Evolutionary conservation across 2,329 filamentous ascomycete genomes (phyloP).

Genomic region (Sphaerulina vaccinii): DNA sequence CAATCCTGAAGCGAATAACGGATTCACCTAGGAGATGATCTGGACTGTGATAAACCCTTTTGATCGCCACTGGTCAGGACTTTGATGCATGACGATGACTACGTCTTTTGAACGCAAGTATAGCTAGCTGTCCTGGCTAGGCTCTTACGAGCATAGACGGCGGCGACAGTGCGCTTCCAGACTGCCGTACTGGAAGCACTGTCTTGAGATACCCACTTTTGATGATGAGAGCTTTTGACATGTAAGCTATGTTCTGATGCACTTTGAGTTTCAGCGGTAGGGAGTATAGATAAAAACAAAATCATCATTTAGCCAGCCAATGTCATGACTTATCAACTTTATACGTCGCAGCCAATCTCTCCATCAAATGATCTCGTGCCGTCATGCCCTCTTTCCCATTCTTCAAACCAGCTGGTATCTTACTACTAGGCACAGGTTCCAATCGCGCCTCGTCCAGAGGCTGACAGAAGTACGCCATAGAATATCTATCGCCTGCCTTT

Average conservation of each 20-base stretch:
- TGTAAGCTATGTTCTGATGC: too few species aligned
- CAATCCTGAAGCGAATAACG: conserved; percentile 8
- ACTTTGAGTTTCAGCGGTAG: background rate
- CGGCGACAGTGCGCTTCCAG: background rate
- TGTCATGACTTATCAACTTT: conserved; percentile 34
- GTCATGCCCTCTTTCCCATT: conserved; percentile 49
- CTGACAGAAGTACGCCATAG: conserved; percentile 60
- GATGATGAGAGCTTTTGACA: background rate
- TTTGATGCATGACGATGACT: background rate
- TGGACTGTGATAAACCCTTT: background rate
- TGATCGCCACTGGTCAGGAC: background rate
- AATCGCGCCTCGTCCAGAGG: conserved; percentile 56
- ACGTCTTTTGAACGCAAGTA: background rate
- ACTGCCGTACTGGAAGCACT: background rate
- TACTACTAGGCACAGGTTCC: conserved; percentile 55
- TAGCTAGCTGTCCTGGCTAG: background rate
- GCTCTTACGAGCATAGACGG: conserved; percentile 6
- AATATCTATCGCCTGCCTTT: conserved; percentile 33
- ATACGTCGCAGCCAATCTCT: conserved; percentile 60
- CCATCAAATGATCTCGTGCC: conserved; percentile 58
- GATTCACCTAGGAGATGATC: background rate
- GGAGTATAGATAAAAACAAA: background rate
- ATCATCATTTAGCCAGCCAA: background rate
- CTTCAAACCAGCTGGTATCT: conserved; percentile 31
- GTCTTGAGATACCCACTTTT: background rate